Evolutionary conservation across 805 yeast genomes (phyloP), one percentile per base, ranked within the genome.

Genomic region (Spathaspora boniae): DNA sequence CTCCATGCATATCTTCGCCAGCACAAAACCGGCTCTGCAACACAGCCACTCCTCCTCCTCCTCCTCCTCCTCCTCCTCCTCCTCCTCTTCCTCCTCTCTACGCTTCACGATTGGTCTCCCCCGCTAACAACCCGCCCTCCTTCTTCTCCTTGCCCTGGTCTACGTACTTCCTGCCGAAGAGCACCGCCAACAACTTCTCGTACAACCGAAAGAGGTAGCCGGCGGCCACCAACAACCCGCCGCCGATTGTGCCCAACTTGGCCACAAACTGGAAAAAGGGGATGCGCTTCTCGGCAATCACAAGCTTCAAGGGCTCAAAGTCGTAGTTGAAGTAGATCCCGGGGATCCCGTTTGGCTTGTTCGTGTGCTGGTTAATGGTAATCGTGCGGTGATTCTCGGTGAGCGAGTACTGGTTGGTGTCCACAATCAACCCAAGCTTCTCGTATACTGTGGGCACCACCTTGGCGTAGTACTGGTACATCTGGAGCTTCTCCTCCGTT

Each of bases 301-400:
- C 59, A 47, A 93, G 70, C 30, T 80, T 74, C 28, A 93, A 76
- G 4, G 97, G 91, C 50, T 93, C 98, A 54, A 93, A 87, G 46
- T 87, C 87, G 56, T 89, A 91, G 37, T 74, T 76, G 64, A 93
- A 76, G 50, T 74, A 84, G 17, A 91, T 79, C 0, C 96, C 97
- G 4, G 97, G 94, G 4, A 73, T 54, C 1, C 53, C 53, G n/a
- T 27, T 33, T 3, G 63, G 62, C 19, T 26, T 20, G 11, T 29
- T 26, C 3, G 32, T 17, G n/a, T 7, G 6, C 15, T 31, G 19
- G 12, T 41, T 24, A 3, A 42, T 27, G 5, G 35, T 33, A 18
- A 42, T 27, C 7, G 45, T 50, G 23, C 50, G 57, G 38, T 70
- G 74, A 26, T 65, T 69, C 41, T 74, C 78, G 4, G 84, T 73